phyloP scores from a whole-genome alignment of 2,329 filamentous ascomycete species.

The Botryotinia convoluta region DNA sequence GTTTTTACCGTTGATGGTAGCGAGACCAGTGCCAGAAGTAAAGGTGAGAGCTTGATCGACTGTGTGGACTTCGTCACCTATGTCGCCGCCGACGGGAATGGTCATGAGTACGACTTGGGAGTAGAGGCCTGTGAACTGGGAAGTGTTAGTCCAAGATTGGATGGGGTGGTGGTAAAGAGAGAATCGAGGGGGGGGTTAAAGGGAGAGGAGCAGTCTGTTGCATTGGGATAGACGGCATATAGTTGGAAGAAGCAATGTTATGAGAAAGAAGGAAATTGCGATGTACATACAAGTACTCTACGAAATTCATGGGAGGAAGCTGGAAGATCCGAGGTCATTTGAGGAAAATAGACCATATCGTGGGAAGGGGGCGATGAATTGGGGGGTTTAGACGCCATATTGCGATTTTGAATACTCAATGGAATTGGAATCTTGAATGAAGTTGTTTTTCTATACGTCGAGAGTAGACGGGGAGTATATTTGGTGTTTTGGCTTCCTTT shows the following conservation, averaged over 20 bases:
- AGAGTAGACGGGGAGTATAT: slow-evolving; percentile 8
- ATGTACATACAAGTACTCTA: slow-evolving; percentile 47
- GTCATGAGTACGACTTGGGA: slow-evolving; percentile 64
- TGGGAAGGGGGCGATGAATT: slow-evolving; percentile 44
- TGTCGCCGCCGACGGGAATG: slow-evolving; percentile 60
- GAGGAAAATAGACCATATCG: slow-evolving; percentile 60
- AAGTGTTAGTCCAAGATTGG: background rate
- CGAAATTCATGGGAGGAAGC: slow-evolving; percentile 56
- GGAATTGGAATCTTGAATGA: background rate
- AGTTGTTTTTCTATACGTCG: background rate
- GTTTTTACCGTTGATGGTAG: slow-evolving; percentile 57
- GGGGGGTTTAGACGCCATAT: slow-evolving; percentile 25
- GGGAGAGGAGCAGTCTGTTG: background rate
- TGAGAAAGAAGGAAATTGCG: background rate
- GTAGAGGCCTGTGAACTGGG: slow-evolving; percentile 57
- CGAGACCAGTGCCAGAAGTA: slow-evolving; percentile 56
- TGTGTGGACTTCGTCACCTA: slow-evolving; percentile 65
- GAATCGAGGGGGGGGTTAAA: background rate
- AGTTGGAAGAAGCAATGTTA: background rate
- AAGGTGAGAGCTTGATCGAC: slow-evolving; percentile 66
- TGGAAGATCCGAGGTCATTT: slow-evolving; percentile 53
- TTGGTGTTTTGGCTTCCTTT: background rate
- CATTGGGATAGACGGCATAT: background rate
- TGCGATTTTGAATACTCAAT: slow-evolving; percentile 18
- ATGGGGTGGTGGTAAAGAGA: background rate